Evolutionary conservation across 2,329 filamentous ascomycete species (phyloP).

Genomic region (Scedosporium apiospermum): DNA sequence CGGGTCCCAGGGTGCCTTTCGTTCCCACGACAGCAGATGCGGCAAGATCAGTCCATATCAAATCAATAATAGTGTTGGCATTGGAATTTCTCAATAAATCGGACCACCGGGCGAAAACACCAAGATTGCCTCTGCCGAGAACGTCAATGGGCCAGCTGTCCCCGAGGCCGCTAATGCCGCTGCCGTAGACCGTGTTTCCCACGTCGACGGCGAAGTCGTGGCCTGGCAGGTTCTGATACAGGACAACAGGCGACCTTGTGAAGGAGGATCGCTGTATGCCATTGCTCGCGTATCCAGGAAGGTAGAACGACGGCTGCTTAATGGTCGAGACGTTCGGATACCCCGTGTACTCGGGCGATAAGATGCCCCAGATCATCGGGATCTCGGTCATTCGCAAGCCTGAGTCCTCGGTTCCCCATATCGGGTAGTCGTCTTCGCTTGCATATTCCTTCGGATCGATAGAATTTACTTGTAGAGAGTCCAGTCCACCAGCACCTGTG

Average conservation of each 20-base stretch:
- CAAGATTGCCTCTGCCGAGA: constrained; percentile 27
- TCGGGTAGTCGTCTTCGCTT: constrained; percentile 17
- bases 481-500: constrained; percentile 17
- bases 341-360: constrained; percentile 16
- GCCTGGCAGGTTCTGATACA: constrained; percentile 20
- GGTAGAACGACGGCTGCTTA: constrained; percentile 11
- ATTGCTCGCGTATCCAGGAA: constrained; percentile 8
- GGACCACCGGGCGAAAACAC: constrained; percentile 14
- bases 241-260: no score
- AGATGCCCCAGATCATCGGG: constrained; percentile 29
- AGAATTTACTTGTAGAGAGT: constrained; percentile 13
- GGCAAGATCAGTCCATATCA: constrained; percentile 34
- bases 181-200: constrained; percentile 12
- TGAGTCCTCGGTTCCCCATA: constrained; percentile 23
- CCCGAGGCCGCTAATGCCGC: no score
- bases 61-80: constrained; percentile 26
- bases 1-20: no score
- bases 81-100: no score
- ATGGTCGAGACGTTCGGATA: constrained; percentile 22
- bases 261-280: not conserved
- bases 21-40: constrained; percentile 33
- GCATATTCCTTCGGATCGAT: constrained; percentile 26
- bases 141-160: not conserved
- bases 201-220: constrained; percentile 19
- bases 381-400: constrained; percentile 12